phyloP scores from a whole-genome alignment of 1,139 yeast species.

The Candida neerlandica region DNA sequence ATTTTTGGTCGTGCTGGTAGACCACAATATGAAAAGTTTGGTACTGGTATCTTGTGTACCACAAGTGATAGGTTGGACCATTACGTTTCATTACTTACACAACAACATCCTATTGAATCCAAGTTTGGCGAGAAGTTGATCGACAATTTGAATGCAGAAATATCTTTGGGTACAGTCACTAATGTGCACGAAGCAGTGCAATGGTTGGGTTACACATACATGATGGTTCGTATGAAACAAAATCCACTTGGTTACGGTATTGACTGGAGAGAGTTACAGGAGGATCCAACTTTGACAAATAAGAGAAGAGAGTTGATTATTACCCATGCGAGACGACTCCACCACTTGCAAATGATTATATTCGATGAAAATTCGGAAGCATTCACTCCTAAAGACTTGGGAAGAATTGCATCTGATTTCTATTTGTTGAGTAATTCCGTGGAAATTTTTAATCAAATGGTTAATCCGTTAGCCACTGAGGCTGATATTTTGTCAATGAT shows the following conservation, averaged over 20 bases:
- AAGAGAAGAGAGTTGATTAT: conserved; percentile 75
- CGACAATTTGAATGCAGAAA: conserved; percentile 94
- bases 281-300: conserved; percentile 79
- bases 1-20: conserved; percentile 99
- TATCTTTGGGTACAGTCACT: conserved; percentile 92
- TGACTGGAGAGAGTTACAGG: conserved; percentile 79
- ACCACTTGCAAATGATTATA: conserved; percentile 87
- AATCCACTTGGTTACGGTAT: conserved; percentile 95
- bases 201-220: conserved; percentile 95
- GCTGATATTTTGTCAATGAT: conserved; percentile 90
- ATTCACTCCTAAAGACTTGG: conserved; percentile 83
- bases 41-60: conserved; percentile 91
- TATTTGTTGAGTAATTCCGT: conserved; percentile 83
- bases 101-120: conserved; percentile 97
- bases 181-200: conserved; percentile 92
- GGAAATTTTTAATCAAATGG: conserved; percentile 84
- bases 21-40: conserved; percentile 91
- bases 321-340: conserved; percentile 80
- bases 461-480: conserved; percentile 84
- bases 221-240: conserved; percentile 91
- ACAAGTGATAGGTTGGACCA: conserved; percentile 81
- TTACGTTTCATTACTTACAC: conserved; percentile 82
- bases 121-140: conserved; percentile 73
- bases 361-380: conserved; percentile 85
- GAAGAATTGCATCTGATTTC: conserved; percentile 93